These are phyloP conservation scores for Chondrostereum purpureum DNA, from an alignment of 1,284 basidiomycete genomes.

Conservation along the genomic window DNA sequence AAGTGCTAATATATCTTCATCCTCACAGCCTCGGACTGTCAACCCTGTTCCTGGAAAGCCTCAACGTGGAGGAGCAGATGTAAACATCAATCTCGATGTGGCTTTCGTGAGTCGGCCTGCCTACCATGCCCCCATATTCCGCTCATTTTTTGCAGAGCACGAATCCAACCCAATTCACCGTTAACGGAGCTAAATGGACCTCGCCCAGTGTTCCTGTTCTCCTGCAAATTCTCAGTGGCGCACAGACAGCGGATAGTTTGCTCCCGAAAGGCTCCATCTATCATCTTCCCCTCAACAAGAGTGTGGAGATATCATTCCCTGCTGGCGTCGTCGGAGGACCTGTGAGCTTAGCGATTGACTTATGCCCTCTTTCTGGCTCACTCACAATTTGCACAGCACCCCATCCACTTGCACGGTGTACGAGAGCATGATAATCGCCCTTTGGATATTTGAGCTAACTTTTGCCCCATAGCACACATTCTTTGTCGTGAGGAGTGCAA, in stretches of 20 bases:
- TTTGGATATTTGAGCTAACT: slow-evolving; percentile 22
- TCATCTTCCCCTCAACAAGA: slow-evolving; percentile 24
- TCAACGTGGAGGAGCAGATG: slow-evolving; percentile 1
- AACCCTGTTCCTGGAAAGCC: slow-evolving; percentile 21
- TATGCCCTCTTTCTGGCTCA: neutral
- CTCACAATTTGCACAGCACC: neutral
- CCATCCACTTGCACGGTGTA: slow-evolving; percentile 9
- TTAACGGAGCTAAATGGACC: slow-evolving; percentile 23
- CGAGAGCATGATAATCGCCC: slow-evolving; percentile 21
- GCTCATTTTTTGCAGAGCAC: neutral
- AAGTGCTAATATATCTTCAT: too few species aligned
- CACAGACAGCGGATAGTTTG: slow-evolving; percentile 19
- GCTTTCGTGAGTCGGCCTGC: neutral
- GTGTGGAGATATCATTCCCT: slow-evolving; percentile 26
- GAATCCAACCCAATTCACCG: neutral
- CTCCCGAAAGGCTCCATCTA: slow-evolving; percentile 22
- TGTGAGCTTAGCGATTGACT: too few species aligned
- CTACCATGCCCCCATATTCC: neutral
- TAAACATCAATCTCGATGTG: neutral
- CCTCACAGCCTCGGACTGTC: too few species aligned
- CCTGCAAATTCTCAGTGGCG: too few species aligned
- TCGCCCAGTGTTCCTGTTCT: too few species aligned
- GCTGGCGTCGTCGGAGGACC: slow-evolving; percentile 11
- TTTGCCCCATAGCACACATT: slow-evolving; percentile 20
- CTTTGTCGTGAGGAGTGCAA: slow-evolving; percentile 23